phyloP scores from a whole-genome alignment of 129 eudicot species.

The Saussurea involucrata region DNA sequence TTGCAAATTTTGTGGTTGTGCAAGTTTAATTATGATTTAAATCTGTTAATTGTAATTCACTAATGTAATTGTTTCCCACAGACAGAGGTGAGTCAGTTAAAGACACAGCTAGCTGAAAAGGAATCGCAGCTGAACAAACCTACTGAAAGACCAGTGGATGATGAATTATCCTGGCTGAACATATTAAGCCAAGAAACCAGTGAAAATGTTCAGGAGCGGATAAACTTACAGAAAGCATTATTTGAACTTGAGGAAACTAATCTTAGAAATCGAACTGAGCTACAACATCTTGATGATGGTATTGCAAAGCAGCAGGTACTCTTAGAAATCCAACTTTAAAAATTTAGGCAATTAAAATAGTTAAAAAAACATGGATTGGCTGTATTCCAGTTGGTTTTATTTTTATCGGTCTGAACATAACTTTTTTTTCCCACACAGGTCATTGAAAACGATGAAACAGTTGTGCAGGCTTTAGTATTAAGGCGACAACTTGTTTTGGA shows the following conservation, averaged over 20 bases:
- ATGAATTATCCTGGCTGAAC: conserved; percentile 79
- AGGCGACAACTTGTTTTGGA: conserved; percentile 87
- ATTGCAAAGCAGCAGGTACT: conserved; percentile 80
- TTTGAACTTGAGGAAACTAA: conserved; percentile 90
- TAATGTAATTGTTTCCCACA: conserved; percentile 18
- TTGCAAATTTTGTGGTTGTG: conserved; percentile 11
- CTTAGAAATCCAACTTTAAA: not conserved
- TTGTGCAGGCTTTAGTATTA: conserved; percentile 66
- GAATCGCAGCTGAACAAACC: conserved; percentile 80
- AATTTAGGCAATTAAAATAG: not conserved
- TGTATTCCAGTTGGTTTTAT: not conserved
- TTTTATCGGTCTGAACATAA: not conserved
- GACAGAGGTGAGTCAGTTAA: conserved; percentile 80
- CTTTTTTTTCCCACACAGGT: conserved; percentile 40
- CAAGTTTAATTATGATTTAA: not conserved
- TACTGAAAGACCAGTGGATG: conserved; percentile 64
- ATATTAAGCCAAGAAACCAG: conserved; percentile 85
- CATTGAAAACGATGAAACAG: conserved; percentile 65
- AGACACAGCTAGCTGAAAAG: conserved; percentile 79
- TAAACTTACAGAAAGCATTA: conserved; percentile 88
- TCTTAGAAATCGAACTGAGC: conserved; percentile 74
- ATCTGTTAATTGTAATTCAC: conserved; percentile 5
- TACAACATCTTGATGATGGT: conserved; percentile 84
- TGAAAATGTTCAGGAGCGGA: conserved; percentile 93
- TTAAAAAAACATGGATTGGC: not conserved